Evolutionary conservation across 2,329 filamentous ascomycete genomes (phyloP).

Genomic region (Xylariaceae sp.): DNA sequence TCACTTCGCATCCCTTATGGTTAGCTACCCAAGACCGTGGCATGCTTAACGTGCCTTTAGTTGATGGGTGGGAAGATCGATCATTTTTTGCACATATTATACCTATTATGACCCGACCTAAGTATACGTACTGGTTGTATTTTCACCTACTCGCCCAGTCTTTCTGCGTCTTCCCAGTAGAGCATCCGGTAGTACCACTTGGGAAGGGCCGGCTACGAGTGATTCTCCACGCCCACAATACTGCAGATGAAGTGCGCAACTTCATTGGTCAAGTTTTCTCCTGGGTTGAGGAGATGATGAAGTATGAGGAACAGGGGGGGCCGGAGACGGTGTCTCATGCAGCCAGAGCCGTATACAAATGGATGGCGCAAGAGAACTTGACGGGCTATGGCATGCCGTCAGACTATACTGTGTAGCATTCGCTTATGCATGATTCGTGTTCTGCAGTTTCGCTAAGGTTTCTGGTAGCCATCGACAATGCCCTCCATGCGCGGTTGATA

Average conservation of each 20-base stretch:
- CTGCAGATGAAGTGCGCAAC: constrained; percentile 32
- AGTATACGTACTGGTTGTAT: constrained; percentile 21
- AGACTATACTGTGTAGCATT: no score
- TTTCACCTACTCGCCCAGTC: constrained; percentile 22
- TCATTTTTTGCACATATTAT: constrained; percentile 30
- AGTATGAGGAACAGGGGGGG: constrained; percentile 19
- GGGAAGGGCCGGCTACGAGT: constrained; percentile 39
- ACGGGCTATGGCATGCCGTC: no score
- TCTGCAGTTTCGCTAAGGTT: no score
- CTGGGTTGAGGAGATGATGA: constrained; percentile 33
- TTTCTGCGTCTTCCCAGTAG: constrained; percentile 31
- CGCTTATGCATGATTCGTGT: no score
- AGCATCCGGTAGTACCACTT: constrained; percentile 39
- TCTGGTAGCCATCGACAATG: no score
- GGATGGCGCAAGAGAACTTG: no score
- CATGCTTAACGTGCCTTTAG: constrained; percentile 28
- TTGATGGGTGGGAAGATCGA: constrained; percentile 25
- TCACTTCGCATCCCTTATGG: constrained; percentile 25
- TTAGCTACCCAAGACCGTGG: constrained; percentile 23
- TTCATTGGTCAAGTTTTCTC: constrained; percentile 30
- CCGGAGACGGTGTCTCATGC: no score
- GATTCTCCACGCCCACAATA: constrained; percentile 41
- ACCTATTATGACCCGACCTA: constrained; percentile 25
- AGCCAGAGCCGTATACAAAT: no score
- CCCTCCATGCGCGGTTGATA: no score